Evolutionary conservation across 2,329 filamentous ascomycete genomes (phyloP).

Genomic region (Colletotrichum gloeosporioides): DNA sequence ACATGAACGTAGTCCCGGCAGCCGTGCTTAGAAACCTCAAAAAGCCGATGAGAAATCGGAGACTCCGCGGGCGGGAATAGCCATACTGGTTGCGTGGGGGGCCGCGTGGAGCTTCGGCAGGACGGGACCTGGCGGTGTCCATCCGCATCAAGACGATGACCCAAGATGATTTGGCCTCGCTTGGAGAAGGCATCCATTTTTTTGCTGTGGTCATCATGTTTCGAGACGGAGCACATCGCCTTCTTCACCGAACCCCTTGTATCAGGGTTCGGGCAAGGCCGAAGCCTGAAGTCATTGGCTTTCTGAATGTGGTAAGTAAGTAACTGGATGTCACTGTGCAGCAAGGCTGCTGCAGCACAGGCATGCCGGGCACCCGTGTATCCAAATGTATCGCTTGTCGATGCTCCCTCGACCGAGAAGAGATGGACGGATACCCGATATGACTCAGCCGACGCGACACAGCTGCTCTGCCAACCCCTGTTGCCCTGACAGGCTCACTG

Average conservation of each 20-base stretch:
- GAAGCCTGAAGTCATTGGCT: background rate
- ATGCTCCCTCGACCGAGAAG: background rate
- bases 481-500: slow-evolving; percentile 1
- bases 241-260: background rate
- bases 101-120: background rate
- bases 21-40: background rate
- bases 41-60: slow-evolving; percentile 4
- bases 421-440: background rate
- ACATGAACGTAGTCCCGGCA: background rate
- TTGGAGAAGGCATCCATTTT: background rate
- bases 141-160: slow-evolving; percentile 1
- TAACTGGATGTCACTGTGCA: background rate
- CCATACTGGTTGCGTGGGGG: background rate
- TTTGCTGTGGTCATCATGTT: slow-evolving; percentile 1
- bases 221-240: background rate
- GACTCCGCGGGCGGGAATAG: background rate
- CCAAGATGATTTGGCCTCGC: background rate
- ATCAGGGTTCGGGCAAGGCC: slow-evolving; percentile 6
- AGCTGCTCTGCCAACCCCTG: background rate
- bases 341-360: background rate
- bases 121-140: background rate
- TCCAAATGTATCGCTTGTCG: background rate
- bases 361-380: background rate
- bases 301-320: background rate
- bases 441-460: slow-evolving; percentile 14